Conservation (phyloP, 2,329 filamentous ascomycete species). For the Triangularia setosa region DNA sequence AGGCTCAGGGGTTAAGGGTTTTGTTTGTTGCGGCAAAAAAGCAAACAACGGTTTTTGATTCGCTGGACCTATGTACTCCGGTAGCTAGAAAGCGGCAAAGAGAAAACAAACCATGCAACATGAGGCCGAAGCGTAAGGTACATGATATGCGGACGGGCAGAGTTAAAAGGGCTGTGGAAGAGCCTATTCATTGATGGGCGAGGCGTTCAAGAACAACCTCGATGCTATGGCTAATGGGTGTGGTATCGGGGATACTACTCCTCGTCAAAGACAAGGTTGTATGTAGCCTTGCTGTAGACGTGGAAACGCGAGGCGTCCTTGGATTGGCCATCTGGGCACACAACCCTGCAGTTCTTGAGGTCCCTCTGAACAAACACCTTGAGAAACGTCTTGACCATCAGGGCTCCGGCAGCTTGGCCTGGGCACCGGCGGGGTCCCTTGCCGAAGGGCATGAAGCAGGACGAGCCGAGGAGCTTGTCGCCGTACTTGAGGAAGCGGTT, state of each 20-base stretch:
- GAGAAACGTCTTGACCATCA: not conserved
- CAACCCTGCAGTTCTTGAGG: not conserved
- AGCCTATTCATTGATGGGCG: too few species aligned
- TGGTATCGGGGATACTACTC: too few species aligned
- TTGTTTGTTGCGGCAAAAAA: not conserved
- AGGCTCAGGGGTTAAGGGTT: not conserved
- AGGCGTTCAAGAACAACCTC: too few species aligned
- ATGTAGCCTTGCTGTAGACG: not conserved
- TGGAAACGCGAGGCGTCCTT: not conserved
- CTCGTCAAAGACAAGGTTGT: not conserved
- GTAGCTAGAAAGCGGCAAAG: not conserved
- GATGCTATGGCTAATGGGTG: too few species aligned
- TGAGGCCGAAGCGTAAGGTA: not conserved
- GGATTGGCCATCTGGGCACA: not conserved
- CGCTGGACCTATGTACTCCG: not conserved
- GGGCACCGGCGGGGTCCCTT: not conserved
- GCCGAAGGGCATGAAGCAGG: not conserved
- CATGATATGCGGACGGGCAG: not conserved
- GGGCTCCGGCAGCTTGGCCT: not conserved
- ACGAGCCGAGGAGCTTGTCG: not conserved
- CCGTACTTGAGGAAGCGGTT: not conserved
- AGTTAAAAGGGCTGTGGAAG: too few species aligned
- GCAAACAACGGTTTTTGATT: not conserved
- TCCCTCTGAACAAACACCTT: not conserved
- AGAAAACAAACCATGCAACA: not conserved